Percentiles rank a stretch among this genome's conserved stretches.
phyloP scores from a whole-genome alignment of 2,329 filamentous ascomycete genomes.

The Cyphellophora europaea region DNA sequence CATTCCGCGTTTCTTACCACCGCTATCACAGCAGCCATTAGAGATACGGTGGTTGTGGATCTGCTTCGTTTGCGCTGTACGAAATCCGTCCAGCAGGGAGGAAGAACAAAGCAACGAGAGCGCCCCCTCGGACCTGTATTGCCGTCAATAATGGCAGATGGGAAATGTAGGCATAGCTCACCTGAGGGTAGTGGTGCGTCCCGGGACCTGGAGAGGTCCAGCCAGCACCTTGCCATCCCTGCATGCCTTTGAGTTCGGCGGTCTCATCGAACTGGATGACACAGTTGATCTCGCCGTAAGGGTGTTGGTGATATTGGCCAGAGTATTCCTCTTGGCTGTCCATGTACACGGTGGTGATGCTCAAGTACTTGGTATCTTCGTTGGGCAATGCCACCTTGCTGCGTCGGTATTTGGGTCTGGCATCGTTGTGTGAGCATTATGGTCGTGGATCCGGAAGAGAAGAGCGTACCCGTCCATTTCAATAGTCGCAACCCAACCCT shows the following conservation, averaged over 20 bases:
- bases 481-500: slow-evolving; percentile 37
- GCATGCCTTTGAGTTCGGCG: slow-evolving; percentile 46
- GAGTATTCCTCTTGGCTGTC: slow-evolving; percentile 39
- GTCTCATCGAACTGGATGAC: slow-evolving; percentile 40
- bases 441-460: too few relatives aligned
- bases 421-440: too few relatives aligned
- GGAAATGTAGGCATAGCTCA: too few relatives aligned
- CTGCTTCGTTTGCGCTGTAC: slow-evolving; percentile 10
- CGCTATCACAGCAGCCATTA: too few relatives aligned
- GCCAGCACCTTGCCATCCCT: slow-evolving; percentile 46
- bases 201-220: slow-evolving; percentile 48
- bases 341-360: slow-evolving; percentile 51
- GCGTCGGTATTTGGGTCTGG: slow-evolving; percentile 37
- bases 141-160: background rate
- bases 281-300: slow-evolving; percentile 49
- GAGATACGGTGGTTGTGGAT: too few relatives aligned
- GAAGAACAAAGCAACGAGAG: slow-evolving; percentile 46
- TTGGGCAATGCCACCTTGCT: slow-evolving; percentile 38
- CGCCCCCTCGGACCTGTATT: slow-evolving; percentile 25
- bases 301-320: slow-evolving; percentile 46
- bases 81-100: slow-evolving; percentile 44
- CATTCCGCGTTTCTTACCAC: too few relatives aligned
- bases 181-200: slow-evolving; percentile 49
- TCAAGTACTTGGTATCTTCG: slow-evolving; percentile 40
- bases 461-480: slow-evolving; percentile 38